Evolutionary conservation across 2,329 filamentous ascomycete genomes (phyloP).

Genomic region (Dothideomycetes sp.): DNA sequence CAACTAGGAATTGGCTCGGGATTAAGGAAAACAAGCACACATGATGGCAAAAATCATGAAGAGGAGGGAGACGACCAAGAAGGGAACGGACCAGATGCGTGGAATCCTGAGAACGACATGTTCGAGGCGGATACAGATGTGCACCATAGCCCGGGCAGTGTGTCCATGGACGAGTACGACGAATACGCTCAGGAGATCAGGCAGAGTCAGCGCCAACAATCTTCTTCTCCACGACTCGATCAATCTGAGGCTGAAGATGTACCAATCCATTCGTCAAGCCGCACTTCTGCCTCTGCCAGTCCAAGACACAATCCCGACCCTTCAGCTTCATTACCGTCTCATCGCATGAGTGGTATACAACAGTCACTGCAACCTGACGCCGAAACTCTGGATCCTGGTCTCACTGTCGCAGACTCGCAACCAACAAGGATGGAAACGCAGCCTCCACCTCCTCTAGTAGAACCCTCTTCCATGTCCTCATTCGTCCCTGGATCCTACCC

Average conservation of each 20-base stretch:
- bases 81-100: constrained; percentile 14
- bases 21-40: constrained; percentile 3
- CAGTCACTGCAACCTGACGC: too few species aligned
- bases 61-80: constrained; percentile 12
- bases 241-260: constrained; percentile 1
- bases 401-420: constrained; percentile 40
- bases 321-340: too few species aligned
- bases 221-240: not conserved
- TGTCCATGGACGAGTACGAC: constrained; percentile 29
- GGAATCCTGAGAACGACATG: too few species aligned
- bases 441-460: constrained; percentile 23
- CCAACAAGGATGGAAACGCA: constrained; percentile 25
- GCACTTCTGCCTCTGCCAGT: constrained; percentile 1
- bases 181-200: constrained; percentile 27
- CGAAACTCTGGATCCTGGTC: too few species aligned
- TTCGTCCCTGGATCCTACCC: constrained; percentile 29
- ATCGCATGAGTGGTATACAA: too few species aligned
- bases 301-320: too few species aligned
- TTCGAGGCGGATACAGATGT: constrained; percentile 15
- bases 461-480: constrained; percentile 29
- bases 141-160: constrained; percentile 7
- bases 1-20: too few species aligned
- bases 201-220: constrained; percentile 21
- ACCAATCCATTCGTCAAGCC: constrained; percentile 1
- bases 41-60: constrained; percentile 12